Evolutionary conservation across 257 asterid genomes (phyloP).

Genomic region (Agastache rugosa): DNA sequence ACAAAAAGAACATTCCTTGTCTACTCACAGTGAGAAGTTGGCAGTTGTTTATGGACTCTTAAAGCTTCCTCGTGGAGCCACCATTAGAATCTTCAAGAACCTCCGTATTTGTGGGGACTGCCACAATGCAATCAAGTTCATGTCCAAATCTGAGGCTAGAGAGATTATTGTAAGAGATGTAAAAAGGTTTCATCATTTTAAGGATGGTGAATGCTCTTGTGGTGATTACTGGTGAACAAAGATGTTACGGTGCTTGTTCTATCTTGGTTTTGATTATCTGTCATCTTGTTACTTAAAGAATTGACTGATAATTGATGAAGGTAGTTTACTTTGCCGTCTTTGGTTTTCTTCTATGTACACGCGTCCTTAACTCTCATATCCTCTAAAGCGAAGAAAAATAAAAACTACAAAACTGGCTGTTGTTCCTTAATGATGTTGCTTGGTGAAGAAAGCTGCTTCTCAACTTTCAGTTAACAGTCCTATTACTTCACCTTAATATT

Average conservation of each 20-base stretch:
- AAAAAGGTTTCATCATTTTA: conserved; percentile 76
- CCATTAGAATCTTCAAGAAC: conserved; percentile 73
- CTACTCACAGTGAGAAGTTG: conserved; percentile 81
- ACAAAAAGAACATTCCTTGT: conserved; percentile 71
- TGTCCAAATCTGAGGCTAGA: conserved; percentile 68
- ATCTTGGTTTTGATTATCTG: background rate
- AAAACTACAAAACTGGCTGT: background rate
- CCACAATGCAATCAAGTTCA: conserved; percentile 68
- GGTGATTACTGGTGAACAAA: conserved; percentile 68
- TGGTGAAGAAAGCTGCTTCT: background rate
- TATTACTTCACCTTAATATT: background rate
- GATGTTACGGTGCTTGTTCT: conserved; percentile 10
- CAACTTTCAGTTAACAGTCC: background rate
- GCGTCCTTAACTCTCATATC: background rate
- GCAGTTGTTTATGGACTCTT: conserved; percentile 75
- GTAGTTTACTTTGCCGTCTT: background rate
- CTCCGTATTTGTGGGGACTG: conserved; percentile 78
- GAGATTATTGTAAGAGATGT: conserved; percentile 74
- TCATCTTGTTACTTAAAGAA: background rate
- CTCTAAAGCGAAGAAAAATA: background rate
- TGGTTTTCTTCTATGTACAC: background rate
- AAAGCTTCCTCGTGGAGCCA: conserved; percentile 64
- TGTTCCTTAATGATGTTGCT: background rate
- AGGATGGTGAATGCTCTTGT: conserved; percentile 76
- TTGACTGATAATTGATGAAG: conserved; percentile 6